Evolutionary conservation across 768 basidiomycete species (phyloP).

Genomic region (Collybia mongolica): DNA sequence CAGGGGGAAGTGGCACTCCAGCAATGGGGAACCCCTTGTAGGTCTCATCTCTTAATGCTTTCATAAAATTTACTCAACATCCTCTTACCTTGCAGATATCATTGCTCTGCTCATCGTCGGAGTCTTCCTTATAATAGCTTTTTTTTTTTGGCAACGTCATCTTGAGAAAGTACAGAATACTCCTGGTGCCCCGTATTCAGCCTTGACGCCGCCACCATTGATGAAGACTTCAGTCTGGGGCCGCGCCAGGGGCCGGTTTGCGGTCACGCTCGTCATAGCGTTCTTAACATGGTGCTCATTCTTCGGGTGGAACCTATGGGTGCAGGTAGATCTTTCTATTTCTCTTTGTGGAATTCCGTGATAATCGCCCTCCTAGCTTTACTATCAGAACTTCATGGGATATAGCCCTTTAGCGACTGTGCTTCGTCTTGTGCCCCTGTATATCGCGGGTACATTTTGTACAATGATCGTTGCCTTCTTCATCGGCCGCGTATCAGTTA

Average conservation of each 20-base stretch:
- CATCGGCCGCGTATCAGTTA: slow-evolving; percentile 51
- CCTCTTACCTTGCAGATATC: slow-evolving; percentile 46
- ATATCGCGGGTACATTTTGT: slow-evolving; percentile 58
- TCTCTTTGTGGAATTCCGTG: slow-evolving; percentile 22
- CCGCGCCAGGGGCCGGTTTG: slow-evolving; percentile 53
- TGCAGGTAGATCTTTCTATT: slow-evolving; percentile 13
- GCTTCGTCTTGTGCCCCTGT: slow-evolving; percentile 70
- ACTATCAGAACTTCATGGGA: slow-evolving; percentile 66
- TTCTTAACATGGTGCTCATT: slow-evolving; percentile 61
- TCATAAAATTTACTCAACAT: background rate
- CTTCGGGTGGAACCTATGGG: slow-evolving; percentile 43
- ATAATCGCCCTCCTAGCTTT: slow-evolving; percentile 40
- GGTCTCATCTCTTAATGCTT: background rate
- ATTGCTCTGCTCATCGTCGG: slow-evolving; percentile 61
- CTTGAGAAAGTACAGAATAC: slow-evolving; percentile 36
- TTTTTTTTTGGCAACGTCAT: slow-evolving; percentile 61
- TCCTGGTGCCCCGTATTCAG: slow-evolving; percentile 3
- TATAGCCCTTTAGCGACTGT: slow-evolving; percentile 60
- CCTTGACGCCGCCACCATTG: slow-evolving; percentile 49
- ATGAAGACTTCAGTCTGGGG: slow-evolving; percentile 59
- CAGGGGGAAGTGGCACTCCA: slow-evolving; percentile 56
- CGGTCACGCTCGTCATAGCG: slow-evolving; percentile 53
- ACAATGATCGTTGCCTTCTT: slow-evolving; percentile 65
- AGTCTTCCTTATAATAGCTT: slow-evolving; percentile 47
- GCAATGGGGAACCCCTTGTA: slow-evolving; percentile 50